phyloP scores from a whole-genome alignment of 768 basidiomycete genomes.

The Leccinum disarticulatum region DNA sequence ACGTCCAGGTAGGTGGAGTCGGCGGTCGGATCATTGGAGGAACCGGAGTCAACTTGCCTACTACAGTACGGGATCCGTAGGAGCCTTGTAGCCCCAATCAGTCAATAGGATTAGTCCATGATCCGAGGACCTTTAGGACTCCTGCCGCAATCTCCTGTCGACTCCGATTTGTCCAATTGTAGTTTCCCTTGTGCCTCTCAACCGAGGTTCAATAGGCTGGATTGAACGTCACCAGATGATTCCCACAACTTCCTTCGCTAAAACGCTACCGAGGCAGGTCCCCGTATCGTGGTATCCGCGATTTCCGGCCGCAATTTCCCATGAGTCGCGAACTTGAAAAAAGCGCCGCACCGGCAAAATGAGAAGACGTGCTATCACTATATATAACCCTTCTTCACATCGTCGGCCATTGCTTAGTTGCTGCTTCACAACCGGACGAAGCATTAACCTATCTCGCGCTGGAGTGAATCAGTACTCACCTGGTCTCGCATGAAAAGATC shows the following conservation, averaged over 20 bases:
- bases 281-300: not conserved
- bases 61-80: not conserved
- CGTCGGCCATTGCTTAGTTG: not conserved
- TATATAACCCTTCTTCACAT: not conserved
- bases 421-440: not conserved
- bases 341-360: not conserved
- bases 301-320: not conserved
- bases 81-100: not conserved
- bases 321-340: not conserved
- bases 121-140: not conserved
- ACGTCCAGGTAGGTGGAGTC: not conserved
- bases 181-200: not conserved
- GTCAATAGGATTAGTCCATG: not conserved
- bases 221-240: too few species aligned
- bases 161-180: not conserved
- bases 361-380: not conserved
- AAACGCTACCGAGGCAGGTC: not conserved
- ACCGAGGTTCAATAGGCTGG: too few species aligned
- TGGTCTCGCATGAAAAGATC: not conserved
- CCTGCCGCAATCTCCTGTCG: not conserved
- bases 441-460: not conserved
- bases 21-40: not conserved
- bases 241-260: not conserved
- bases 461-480: too few species aligned
- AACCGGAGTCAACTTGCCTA: not conserved